Evolutionary conservation across 2,329 filamentous ascomycete genomes (phyloP).

Genomic region (Byssothecium circinans): DNA sequence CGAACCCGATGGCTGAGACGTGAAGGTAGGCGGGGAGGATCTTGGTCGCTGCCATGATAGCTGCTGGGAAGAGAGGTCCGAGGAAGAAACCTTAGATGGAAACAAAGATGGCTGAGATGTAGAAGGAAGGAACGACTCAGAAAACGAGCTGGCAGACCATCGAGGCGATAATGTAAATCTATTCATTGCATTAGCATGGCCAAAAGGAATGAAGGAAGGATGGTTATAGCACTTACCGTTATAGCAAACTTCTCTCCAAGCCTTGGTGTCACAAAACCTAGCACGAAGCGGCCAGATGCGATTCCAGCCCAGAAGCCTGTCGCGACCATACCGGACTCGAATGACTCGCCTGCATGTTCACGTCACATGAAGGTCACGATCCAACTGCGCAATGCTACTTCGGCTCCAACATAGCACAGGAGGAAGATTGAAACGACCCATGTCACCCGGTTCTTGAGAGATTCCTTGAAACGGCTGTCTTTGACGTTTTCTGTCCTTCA

Average conservation of each 20-base stretch:
- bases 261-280: conserved; percentile 73
- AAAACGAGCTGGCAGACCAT: conserved; percentile 69
- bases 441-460: conserved; percentile 55
- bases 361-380: conserved; percentile 80
- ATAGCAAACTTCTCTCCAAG: conserved; percentile 67
- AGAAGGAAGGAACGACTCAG: conserved; percentile 75
- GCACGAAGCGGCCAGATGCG: conserved; percentile 67
- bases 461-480: conserved; percentile 52
- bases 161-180: conserved; percentile 63
- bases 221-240: conserved; percentile 26
- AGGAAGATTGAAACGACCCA: conserved; percentile 73
- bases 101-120: conserved; percentile 70
- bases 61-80: conserved; percentile 74
- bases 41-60: conserved; percentile 70
- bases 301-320: conserved; percentile 83
- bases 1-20: conserved; percentile 75
- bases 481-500: conserved; percentile 53
- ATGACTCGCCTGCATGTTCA: conserved; percentile 66
- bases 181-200: conserved; percentile 29
- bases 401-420: conserved; percentile 73
- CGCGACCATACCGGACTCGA: conserved; percentile 70
- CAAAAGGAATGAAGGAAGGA: background rate
- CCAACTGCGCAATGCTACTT: conserved; percentile 76
- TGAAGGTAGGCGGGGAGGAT: conserved; percentile 72
- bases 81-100: conserved; percentile 74